Conservation (phyloP, 306 rosid genomes). For the Dalbergia cochinchinensis region DNA sequence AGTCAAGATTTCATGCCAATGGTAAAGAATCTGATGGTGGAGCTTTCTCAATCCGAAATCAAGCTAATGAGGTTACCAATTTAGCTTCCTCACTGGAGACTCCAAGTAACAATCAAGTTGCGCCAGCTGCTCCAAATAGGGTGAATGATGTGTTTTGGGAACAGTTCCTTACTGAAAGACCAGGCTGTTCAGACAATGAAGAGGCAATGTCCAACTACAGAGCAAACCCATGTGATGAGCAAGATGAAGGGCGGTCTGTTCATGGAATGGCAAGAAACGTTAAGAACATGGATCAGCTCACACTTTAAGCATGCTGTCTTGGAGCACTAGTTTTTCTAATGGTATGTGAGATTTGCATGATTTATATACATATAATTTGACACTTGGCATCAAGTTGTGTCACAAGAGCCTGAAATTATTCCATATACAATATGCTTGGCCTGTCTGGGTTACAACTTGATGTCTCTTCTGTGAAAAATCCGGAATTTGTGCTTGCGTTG, state of each 20-base stretch:
- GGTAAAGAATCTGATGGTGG: conserved; percentile 67
- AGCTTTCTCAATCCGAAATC: conserved; percentile 50
- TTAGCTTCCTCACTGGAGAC: conserved; percentile 58
- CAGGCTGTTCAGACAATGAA: conserved; percentile 91
- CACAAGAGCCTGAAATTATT: conserved; percentile 24
- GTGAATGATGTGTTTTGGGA: conserved; percentile 97
- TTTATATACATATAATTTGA: conserved; percentile 13
- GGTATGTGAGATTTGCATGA: conserved; percentile 27
- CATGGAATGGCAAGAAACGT: conserved; percentile 67
- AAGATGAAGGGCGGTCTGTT: conserved; percentile 65
- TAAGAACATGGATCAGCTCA: conserved; percentile 64
- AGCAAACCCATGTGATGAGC: conserved; percentile 66
- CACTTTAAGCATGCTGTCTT: conserved; percentile 59
- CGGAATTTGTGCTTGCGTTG: conserved; percentile 1
- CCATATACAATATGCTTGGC: background rate
- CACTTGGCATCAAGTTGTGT: conserved; percentile 6
- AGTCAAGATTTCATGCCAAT: conserved; percentile 53
- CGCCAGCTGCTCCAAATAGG: conserved; percentile 67
- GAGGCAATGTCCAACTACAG: conserved; percentile 87
- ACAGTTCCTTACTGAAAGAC: conserved; percentile 97
- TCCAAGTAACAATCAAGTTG: conserved; percentile 57
- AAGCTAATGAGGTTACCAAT: conserved; percentile 50
- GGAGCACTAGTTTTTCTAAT: conserved; percentile 11
- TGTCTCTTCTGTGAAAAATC: conserved; percentile 9
- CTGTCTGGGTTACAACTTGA: conserved; percentile 10